phyloP scores from a whole-genome alignment of 1,139 yeast species.

The Debaryomyces fabryi region DNA sequence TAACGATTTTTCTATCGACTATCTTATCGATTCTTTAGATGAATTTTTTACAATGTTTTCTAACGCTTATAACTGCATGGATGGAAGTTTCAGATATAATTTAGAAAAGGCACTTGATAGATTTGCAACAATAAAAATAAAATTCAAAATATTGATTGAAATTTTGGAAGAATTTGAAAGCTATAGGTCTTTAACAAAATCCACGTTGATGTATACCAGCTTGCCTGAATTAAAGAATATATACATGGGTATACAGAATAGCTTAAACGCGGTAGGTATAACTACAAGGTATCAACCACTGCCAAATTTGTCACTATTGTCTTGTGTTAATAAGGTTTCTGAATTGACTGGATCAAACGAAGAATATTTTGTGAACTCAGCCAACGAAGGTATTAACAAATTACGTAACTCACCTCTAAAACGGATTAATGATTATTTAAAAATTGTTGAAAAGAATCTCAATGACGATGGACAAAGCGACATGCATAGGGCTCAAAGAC shows the following conservation, averaged over 20 bases:
- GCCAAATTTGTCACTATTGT: constrained; percentile 9
- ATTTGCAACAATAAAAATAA: constrained; percentile 7
- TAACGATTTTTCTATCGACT: constrained; percentile 12
- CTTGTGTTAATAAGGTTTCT: constrained; percentile 11
- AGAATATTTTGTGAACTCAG: constrained; percentile 5
- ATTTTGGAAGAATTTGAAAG: constrained; percentile 14
- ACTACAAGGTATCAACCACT: constrained; percentile 11
- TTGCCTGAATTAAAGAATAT: constrained; percentile 19
- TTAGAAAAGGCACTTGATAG: constrained; percentile 13
- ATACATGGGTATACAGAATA: constrained; percentile 8
- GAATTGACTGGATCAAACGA: constrained; percentile 12
- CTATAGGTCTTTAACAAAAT: constrained; percentile 14
- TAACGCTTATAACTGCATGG: constrained; percentile 12
- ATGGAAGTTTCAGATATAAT: constrained; percentile 1
- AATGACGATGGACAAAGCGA: neutral
- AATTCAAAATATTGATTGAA: constrained; percentile 9
- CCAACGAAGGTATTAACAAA: constrained; percentile 12
- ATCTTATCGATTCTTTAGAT: constrained; percentile 7
- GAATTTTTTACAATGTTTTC: constrained; percentile 10
- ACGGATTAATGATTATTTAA: constrained; percentile 17
- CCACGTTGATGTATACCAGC: constrained; percentile 24
- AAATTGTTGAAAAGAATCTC: constrained; percentile 14
- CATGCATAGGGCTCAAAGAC: constrained; percentile 7
- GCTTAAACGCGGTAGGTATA: constrained; percentile 12
- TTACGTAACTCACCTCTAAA: constrained; percentile 13